Conservation (phyloP, 345 rosid species). For the Streptanthus diversifolius region DNA sequence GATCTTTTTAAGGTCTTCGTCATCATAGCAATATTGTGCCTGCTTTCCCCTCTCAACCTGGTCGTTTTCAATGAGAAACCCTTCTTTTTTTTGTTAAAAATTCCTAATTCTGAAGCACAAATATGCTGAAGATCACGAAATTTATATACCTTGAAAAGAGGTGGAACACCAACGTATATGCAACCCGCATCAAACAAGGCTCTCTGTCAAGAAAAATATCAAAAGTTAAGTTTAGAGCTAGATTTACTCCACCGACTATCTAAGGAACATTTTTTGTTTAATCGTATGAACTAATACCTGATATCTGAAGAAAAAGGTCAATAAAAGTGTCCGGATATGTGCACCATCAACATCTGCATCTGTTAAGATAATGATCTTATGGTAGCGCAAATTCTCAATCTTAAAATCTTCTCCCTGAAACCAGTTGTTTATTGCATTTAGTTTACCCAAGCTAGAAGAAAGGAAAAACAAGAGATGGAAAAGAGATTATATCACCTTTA, state of each 20-base stretch:
- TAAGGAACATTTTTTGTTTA: neutral
- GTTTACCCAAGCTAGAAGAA: conserved; percentile 10
- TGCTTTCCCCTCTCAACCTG: conserved; percentile 96
- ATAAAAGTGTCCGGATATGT: conserved; percentile 84
- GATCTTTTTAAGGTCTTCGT: conserved; percentile 62
- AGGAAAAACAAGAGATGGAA: neutral
- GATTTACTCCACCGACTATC: neutral
- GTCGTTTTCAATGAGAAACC: conserved; percentile 22
- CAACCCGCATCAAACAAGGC: conserved; percentile 85
- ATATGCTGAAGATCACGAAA: conserved; percentile 9
- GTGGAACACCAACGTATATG: conserved; percentile 98
- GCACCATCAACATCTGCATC: conserved; percentile 99
- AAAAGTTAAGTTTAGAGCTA: conserved; percentile 17
- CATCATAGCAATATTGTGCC: conserved; percentile 73
- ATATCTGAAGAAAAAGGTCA: conserved; percentile 96
- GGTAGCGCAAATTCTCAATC: conserved; percentile 81
- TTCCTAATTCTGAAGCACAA: conserved; percentile 7
- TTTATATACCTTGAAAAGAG: conserved; percentile 73
- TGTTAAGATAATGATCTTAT: conserved; percentile 90
- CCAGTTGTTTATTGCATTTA: conserved; percentile 3
- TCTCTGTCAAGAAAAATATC: conserved; percentile 49
- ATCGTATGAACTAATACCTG: conserved; percentile 51
- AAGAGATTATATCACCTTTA: conserved; percentile 52
- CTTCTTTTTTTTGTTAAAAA: neutral
- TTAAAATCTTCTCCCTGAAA: conserved; percentile 91